Conservation (phyloP, 768 basidiomycete species). For the Cystobasidium ongulense region DNA sequence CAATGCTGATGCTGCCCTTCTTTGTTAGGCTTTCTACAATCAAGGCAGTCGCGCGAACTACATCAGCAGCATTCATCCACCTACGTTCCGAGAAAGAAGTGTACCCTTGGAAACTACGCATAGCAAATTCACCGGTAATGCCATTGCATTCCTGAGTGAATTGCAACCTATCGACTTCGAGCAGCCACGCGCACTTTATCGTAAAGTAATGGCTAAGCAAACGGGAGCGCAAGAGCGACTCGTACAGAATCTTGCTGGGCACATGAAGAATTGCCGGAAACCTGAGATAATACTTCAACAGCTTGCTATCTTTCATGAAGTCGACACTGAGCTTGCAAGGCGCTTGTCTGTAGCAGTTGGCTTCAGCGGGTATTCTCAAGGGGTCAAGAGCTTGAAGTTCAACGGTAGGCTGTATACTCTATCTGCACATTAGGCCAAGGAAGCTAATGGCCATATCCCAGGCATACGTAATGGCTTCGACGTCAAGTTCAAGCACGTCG, state of each 20-base stretch:
- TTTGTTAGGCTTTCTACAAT: conserved; percentile 48
- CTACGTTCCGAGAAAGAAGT: conserved; percentile 54
- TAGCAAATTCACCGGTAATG: conserved; percentile 66
- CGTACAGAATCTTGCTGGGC: conserved; percentile 46
- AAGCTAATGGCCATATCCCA: neutral
- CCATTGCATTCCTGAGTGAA: conserved; percentile 52
- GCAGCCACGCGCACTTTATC: conserved; percentile 45
- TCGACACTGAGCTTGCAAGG: conserved; percentile 65
- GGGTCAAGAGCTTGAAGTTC: neutral
- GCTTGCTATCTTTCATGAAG: conserved; percentile 59
- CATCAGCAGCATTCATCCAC: conserved; percentile 64
- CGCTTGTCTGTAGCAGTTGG: conserved; percentile 68
- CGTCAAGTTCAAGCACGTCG: conserved; percentile 20
- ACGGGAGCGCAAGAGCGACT: conserved; percentile 42
- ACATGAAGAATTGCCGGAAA: conserved; percentile 30
- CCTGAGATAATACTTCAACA: conserved; percentile 44
- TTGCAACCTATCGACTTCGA: conserved; percentile 57
- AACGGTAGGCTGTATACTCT: neutral
- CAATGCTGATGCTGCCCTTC: neutral
- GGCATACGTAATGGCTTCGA: neutral
- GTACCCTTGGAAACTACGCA: conserved; percentile 49
- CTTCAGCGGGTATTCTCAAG: conserved; percentile 39
- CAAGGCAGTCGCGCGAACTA: conserved; percentile 84
- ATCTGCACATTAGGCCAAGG: neutral
- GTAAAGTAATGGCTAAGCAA: conserved; percentile 45